Evolutionary conservation across 1,139 yeast species (phyloP), one percentile per base, ranked within the genome.

Genomic region (Geotrichum bryndzae): DNA sequence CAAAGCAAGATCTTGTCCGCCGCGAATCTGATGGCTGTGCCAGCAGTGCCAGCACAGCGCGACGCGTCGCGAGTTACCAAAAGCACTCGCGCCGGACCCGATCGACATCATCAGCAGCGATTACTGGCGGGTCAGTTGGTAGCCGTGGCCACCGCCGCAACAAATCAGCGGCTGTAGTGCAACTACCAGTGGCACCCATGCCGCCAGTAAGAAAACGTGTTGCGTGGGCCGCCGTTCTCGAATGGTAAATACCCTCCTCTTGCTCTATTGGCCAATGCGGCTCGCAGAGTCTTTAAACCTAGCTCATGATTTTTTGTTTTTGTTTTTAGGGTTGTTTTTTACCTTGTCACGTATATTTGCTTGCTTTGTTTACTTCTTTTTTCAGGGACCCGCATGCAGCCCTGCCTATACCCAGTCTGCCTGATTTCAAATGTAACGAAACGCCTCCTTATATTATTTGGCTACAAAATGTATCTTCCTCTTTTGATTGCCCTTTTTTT

Each of bases 1-100:
- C 59, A 3, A 57, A 57, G 22, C 59, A 57, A 51, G 59, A 57
- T n/a, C 38, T 57, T 48, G 33, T 57, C 15, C 29, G 51, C 29
- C 29, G 53, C 22, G 53, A 56, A 25, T 38, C 45, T 10, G 18
- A 38, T 38, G 45, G 45, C 45, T 13, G 18, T 4, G 45, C 45
- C 13, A 38, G 45, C 45, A 38, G 18, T 18, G 18, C 45, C 15
- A 38, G 45, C 45, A 38, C 45, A 6, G 45, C 45, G 5, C 45
- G 45, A 3, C 45, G 45, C 18, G 45, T 38, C 2, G 45, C 45
- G 18, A 38, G 45, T 38, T 38, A 38, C n/a, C 18, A 38, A 38
- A 38, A 38, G 6, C 45, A 38, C 45, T 38, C 45, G 45, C 45
- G 45, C 18, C 45, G 45, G 45, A 15, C 18, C 6, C 6, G 1